Evolutionary conservation across 1,284 basidiomycete genomes (phyloP).

Genomic region (Trametes versicolor): DNA sequence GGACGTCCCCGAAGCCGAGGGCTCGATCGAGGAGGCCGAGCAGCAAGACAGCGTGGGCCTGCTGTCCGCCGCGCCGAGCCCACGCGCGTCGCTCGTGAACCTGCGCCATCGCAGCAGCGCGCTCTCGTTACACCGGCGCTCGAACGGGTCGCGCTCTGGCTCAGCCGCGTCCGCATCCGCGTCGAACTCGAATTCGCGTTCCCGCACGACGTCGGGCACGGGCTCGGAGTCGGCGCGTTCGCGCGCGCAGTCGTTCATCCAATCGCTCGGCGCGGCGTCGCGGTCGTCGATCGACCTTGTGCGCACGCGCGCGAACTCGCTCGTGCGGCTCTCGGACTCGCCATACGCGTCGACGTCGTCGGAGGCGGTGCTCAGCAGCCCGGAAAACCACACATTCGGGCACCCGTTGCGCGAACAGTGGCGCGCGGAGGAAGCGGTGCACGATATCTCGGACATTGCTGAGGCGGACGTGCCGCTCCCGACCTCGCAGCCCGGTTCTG

Average conservation of each 20-base stretch:
- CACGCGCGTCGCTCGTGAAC: slow-evolving; percentile 62
- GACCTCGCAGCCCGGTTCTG: slow-evolving; percentile 21
- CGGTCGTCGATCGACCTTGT: slow-evolving; percentile 69
- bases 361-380: slow-evolving; percentile 56
- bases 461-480: slow-evolving; percentile 31
- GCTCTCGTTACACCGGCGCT: slow-evolving; percentile 41
- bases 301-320: slow-evolving; percentile 59
- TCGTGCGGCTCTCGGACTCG: slow-evolving; percentile 59
- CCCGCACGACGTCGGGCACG: slow-evolving; percentile 59
- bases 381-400: slow-evolving; percentile 79
- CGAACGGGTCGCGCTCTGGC: slow-evolving; percentile 44
- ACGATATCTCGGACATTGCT: slow-evolving; percentile 36
- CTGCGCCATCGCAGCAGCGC: slow-evolving; percentile 53
- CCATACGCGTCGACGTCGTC: slow-evolving; percentile 57
- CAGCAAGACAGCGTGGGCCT: slow-evolving; percentile 75
- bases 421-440: slow-evolving; percentile 35
- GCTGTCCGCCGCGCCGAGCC: slow-evolving; percentile 63
- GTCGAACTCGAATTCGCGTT: slow-evolving; percentile 48
- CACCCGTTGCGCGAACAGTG: slow-evolving; percentile 52
- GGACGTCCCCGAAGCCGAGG: slow-evolving; percentile 62
- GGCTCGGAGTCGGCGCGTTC: slow-evolving; percentile 56
- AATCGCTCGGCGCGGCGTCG: slow-evolving; percentile 68
- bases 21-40: slow-evolving; percentile 68
- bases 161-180: slow-evolving; percentile 40
- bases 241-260: slow-evolving; percentile 70